These are phyloP conservation scores for Phytophthora pluvialis DNA, from an alignment of 352 stramenopile species.

Conservation along the genomic window DNA sequence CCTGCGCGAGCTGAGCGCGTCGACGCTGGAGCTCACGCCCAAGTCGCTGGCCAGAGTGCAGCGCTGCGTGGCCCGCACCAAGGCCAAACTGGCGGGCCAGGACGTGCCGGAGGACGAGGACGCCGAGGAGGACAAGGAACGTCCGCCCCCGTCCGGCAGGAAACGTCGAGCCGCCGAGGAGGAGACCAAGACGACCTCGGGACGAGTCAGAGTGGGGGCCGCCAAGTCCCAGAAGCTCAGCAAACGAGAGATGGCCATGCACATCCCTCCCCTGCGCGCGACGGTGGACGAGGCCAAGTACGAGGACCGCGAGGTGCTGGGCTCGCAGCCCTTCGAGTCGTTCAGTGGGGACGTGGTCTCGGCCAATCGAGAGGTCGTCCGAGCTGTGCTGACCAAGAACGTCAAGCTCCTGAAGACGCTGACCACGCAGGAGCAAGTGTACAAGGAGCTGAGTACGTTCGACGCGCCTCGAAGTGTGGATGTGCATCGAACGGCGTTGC, in stretches of 20 bases:
- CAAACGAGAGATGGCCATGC: slow-evolving; percentile 38
- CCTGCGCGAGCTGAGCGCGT: slow-evolving; percentile 48
- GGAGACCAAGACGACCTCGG: background rate
- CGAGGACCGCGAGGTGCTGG: slow-evolving; percentile 61
- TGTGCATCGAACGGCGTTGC: slow-evolving; percentile 51
- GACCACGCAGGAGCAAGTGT: slow-evolving; percentile 51
- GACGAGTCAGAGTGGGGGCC: background rate
- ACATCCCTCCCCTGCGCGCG: slow-evolving; percentile 59
- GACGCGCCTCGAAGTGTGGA: slow-evolving; percentile 51
- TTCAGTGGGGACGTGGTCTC: slow-evolving; percentile 59
- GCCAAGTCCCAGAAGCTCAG: slow-evolving; percentile 46
- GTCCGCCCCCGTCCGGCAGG: slow-evolving; percentile 44
- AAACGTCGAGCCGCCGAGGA: slow-evolving; percentile 22
- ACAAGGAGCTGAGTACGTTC: slow-evolving; percentile 62
- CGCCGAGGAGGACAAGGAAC: slow-evolving; percentile 59
- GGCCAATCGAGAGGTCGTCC: slow-evolving; percentile 68
- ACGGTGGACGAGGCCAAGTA: slow-evolving; percentile 60
- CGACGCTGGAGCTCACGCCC: slow-evolving; percentile 58
- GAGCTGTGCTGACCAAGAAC: slow-evolving; percentile 73
- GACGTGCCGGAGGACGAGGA: slow-evolving; percentile 7
- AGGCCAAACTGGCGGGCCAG: slow-evolving; percentile 29
- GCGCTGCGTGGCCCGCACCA: slow-evolving; percentile 48
- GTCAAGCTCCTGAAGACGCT: slow-evolving; percentile 75
- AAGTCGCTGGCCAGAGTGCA: slow-evolving; percentile 67
- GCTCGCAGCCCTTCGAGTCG: slow-evolving; percentile 45